Evolutionary conservation across 805 yeast species (phyloP).

Genomic region (Tetrapisispora arboricola): DNA sequence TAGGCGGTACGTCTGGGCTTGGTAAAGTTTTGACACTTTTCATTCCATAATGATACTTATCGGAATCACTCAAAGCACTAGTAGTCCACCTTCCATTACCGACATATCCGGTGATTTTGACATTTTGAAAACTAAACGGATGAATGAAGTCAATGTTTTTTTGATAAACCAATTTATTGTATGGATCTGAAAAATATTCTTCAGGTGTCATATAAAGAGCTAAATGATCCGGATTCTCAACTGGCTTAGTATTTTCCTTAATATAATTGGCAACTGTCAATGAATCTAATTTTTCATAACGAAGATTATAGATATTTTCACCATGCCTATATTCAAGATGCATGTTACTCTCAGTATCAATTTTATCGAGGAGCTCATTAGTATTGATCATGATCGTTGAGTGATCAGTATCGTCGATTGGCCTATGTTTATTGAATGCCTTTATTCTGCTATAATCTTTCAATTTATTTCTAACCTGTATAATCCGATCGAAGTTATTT

Average conservation of each 20-base stretch:
- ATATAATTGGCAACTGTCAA: background rate
- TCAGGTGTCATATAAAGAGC: slow-evolving; percentile 6
- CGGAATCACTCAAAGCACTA: slow-evolving; percentile 3
- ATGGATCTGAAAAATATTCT: slow-evolving; percentile 4
- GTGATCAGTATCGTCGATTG: no score
- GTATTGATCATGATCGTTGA: no score
- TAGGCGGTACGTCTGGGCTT: slow-evolving; percentile 15
- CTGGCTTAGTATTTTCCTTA: background rate
- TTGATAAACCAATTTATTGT: slow-evolving; percentile 6
- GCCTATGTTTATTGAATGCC: no score
- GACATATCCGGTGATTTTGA: slow-evolving; percentile 12
- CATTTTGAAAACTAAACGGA: slow-evolving; percentile 8
- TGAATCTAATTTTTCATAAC: background rate
- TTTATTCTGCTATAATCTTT: no score
- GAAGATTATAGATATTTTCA: background rate
- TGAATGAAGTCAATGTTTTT: slow-evolving; percentile 5
- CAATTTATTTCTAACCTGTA: no score
- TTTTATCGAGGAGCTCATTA: no score
- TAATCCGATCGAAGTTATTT: no score
- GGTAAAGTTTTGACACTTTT: slow-evolving; percentile 7
- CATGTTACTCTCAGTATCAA: no score
- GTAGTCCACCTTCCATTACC: slow-evolving; percentile 15
- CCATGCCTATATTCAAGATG: background rate
- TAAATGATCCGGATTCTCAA: slow-evolving; percentile 5
- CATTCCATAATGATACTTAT: slow-evolving; percentile 9